Base-by-base conservation (phyloP, 1,139 yeast genomes). In the Hyphopichia khmerensis region DNA sequence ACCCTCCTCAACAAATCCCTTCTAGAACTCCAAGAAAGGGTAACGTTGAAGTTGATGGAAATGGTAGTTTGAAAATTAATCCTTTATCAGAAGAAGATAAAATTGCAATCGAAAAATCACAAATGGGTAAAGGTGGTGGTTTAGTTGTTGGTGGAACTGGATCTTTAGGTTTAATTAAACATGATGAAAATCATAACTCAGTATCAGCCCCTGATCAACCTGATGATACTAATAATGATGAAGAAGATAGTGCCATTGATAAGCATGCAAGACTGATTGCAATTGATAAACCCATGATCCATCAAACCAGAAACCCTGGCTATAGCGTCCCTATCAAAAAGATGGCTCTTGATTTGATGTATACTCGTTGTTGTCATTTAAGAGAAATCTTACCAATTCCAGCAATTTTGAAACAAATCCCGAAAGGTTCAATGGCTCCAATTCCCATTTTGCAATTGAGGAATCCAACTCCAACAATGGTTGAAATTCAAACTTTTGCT, bases 311-410 rank as follows among this genome's bases (percentile, higher is more conserved):
- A 10, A 52, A 49, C 27, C 56, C 57, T 14, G 48, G 50, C 31
- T 72, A 71, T 48, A 55, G 62, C 10, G 62, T 54, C 1, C 77
- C 77, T 0, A 64, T 67, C 8, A 57, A 72, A 47, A 71, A 71
- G 42, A 72, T 73, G 77, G 77, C 77, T 0, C 71, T 83, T 42
- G 93, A 85, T 51, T 62, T 77, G 7, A 69, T 86, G 60, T 91
- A 91, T 61, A 88, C 97, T 0, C 71, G 97, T 50, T 90, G 97
- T 60, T 91, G 97, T 57, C 98, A 91, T 64, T 70, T 91, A 47
- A 74, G 98, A 42, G 98, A 91, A 56, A 91, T 91, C 42, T 65
- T 91, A 49, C 98, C 98, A 1, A 90, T 91, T 46, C 95, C 96
- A 1, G 96, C 96, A 0, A 89, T 95, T 0, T 62, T 89, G 53